Conservation (phyloP, 169 alveolate genomes). For the Plasmodium vivax region DNA sequence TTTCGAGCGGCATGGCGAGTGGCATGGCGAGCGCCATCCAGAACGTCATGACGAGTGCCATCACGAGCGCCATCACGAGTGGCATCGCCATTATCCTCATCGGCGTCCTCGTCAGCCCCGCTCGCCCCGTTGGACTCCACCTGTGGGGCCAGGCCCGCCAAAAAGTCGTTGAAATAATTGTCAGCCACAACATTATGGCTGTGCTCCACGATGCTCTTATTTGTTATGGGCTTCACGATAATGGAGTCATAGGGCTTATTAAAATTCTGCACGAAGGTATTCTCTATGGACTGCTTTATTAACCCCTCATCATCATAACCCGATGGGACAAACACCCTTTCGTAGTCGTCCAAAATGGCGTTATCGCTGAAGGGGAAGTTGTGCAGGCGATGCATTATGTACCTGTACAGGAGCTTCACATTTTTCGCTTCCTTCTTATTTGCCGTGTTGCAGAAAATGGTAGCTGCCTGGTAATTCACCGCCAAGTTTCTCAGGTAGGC, state of each 20-base stretch:
- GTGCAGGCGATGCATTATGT: slow-evolving; percentile 47
- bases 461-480: slow-evolving; percentile 55
- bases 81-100: not conserved
- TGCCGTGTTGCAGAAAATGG: slow-evolving; percentile 38
- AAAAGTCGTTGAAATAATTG: slow-evolving; percentile 38
- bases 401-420: slow-evolving; percentile 39
- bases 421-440: slow-evolving; percentile 46
- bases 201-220: slow-evolving; percentile 64
- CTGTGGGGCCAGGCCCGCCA: slow-evolving; percentile 10
- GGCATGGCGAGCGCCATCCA: not conserved
- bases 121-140: not conserved
- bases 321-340: slow-evolving; percentile 57
- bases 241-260: slow-evolving; percentile 68
- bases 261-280: slow-evolving; percentile 62
- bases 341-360: slow-evolving; percentile 44
- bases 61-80: not conserved
- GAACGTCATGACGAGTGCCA: not conserved
- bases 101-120: not conserved
- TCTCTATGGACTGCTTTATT: slow-evolving; percentile 42
- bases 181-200: slow-evolving; percentile 48
- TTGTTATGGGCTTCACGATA: slow-evolving; percentile 55
- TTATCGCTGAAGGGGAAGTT: slow-evolving; percentile 50
- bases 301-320: slow-evolving; percentile 56
- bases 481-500: slow-evolving; percentile 46
- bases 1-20: not conserved